Evolutionary conservation across 768 basidiomycete species (phyloP), one percentile per base, ranked within the genome.

Genomic region (Cystofilobasidium bisporidii): DNA sequence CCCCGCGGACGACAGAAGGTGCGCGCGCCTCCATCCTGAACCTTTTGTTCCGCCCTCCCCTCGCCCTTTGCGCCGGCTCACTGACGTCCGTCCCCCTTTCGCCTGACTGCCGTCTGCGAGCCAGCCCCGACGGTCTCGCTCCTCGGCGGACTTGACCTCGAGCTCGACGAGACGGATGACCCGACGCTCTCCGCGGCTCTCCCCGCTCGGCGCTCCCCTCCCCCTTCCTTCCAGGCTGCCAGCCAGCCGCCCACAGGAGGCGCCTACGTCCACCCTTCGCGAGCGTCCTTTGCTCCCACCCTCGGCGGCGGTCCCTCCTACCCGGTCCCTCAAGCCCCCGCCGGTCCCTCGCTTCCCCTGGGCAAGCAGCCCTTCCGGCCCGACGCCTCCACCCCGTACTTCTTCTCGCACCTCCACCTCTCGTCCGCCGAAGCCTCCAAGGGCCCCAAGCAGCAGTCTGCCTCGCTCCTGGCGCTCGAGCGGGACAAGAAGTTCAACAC

Each of bases 1-100:
- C 71, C n/a, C 72, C 72, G 24, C 53, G 59, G n/a, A 61, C 65
- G 22, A 69, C 70, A 28, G 71, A 72, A 48, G 65, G 71, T 71
- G 38, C 20, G 65, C n/a, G n/a, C n/a, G n/a, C n/a, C n/a, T n/a
- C n/a, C n/a, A n/a, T n/a, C n/a, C n/a, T n/a, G n/a, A n/a, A n/a
- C n/a, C n/a, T n/a, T n/a, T 68, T 30, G 41, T 28, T 22, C 50
- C 17, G 55, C 28, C 9, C 48, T 3, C 2, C 43, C 32, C 36
- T 11, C 45, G 12, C 48, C 60, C 17, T 20, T 58, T 11, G 20
- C 24, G 24, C 9, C 17, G 22, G 43, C 36, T 33, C 30, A 36
- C 11, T 48, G 4, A 38, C 41, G 26, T 22, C 33, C n/a, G n/a
- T n/a, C n/a, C n/a, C n/a, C n/a, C n/a, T n/a, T n/a, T 56, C 6